Conservation (phyloP, 306 rosid species). For the Lathyrus aphaca region DNA sequence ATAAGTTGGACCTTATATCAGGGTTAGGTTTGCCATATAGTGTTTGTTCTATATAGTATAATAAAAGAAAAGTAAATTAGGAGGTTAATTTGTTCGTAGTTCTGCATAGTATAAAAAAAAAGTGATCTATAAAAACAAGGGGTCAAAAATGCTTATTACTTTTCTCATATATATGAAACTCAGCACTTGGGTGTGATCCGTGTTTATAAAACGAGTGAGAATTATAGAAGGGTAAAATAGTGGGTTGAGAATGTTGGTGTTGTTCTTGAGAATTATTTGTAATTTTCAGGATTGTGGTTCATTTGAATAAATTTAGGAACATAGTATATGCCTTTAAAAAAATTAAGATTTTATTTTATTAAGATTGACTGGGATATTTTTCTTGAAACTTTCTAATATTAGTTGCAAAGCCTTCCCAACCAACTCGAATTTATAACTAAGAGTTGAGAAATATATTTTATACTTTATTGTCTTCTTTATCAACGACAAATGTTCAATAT, state of each 20-base stretch:
- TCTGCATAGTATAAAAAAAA: neutral
- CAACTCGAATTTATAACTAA: no score
- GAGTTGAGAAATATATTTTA: no score
- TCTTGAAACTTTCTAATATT: no score
- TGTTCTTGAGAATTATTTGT: neutral
- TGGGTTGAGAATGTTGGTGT: neutral
- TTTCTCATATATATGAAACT: neutral
- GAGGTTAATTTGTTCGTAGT: neutral
- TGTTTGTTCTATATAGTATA: conserved; percentile 11
- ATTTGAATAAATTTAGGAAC: neutral
- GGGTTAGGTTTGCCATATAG: neutral
- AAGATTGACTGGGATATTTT: no score
- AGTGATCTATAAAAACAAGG: neutral
- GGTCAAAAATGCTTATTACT: neutral
- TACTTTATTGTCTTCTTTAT: no score
- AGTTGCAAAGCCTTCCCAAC: no score
- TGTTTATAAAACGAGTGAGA: neutral
- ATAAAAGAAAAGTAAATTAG: neutral
- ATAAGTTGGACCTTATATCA: conserved; percentile 10
- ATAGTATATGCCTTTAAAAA: no score
- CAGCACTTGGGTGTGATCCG: neutral
- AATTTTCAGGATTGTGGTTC: neutral
- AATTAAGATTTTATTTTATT: no score
- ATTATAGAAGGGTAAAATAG: neutral
- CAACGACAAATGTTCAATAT: no score